Base-by-base conservation (phyloP, 805 yeast species). In the Myxozyma sirexii region DNA sequence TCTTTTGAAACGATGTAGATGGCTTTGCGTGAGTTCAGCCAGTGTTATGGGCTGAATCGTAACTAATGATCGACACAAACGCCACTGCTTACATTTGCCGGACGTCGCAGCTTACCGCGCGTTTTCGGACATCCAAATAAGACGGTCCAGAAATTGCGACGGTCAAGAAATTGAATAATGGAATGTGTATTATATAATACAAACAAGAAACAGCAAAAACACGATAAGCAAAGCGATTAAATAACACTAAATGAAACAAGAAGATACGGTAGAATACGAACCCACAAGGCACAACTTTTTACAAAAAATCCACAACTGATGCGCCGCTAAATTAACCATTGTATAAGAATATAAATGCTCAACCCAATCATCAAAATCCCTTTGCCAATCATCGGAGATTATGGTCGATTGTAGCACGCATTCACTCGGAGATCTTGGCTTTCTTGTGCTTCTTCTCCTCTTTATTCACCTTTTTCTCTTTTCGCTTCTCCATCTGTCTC, bases 321-420 rank as follows among this genome's bases (percentile, higher is more conserved):
- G 54, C 54, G 54, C 54, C 54, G 31, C 54, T 50, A 24, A 50
- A 50, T 50, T 48, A 50, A 50, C 54, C 54, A 41, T 50, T 29
- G 39, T 50, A 48, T 48, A 35, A 5, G 26, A 39, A 50, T 50
- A 50, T 50, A 37, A 50, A 50, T 50, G 54, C 54, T 50, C 54
- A 50, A 39, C 54, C 54, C 54, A 50, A 50, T 50, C 45, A 50
- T 46, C 37, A 17, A 38, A 23, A 23, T 43, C 53, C 53, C 23
- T 48, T 46, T 48, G 53, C 19, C 26, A n/a, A 33, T 24, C 15
- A 21, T 19, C 53, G 10, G 24, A 39, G 33, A 38, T 37, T 17
- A 29, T 21, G 43, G 37, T 26, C 43, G 53, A 48, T 37, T 48
- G 39, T 33, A 38, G 53, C 43, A 38, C 33, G 35, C 53, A 48